These are phyloP conservation scores for Chionographis japonica DNA, from an alignment of 106 monocot species.

Conservation along the genomic window DNA sequence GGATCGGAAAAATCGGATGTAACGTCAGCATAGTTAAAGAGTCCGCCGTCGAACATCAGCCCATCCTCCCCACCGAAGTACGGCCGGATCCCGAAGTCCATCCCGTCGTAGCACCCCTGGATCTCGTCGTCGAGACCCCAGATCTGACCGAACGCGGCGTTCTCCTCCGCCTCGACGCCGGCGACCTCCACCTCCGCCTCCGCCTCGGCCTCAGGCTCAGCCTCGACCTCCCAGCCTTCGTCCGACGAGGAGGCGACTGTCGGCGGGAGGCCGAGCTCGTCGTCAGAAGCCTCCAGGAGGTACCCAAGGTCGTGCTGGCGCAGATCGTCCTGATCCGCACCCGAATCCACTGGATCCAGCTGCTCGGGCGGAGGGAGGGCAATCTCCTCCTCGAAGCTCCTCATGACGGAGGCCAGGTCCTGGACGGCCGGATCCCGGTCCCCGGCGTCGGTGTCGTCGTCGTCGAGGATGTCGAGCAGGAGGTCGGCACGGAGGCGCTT, in stretches of 20 bases:
- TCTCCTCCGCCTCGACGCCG: background rate
- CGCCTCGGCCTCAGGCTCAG: no score
- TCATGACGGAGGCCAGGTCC: conserved; percentile 9
- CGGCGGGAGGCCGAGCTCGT: conserved; percentile 57
- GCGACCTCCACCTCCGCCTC: no score
- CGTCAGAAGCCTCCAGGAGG: conserved; percentile 46
- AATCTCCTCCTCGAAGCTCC: conserved; percentile 15
- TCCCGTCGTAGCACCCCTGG: background rate
- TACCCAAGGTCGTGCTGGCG: conserved; percentile 23
- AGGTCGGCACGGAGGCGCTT: conserved; percentile 4
- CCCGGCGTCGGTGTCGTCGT: background rate
- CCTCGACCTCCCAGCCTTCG: background rate
- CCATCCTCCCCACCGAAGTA: background rate
- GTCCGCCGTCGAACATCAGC: background rate
- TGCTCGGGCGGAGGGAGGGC: background rate
- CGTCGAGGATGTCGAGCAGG: conserved; percentile 8
- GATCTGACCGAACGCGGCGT: background rate
- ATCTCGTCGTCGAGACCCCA: conserved; percentile 21
- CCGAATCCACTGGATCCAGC: no score
- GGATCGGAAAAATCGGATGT: conserved; percentile 22
- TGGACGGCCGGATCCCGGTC: background rate
- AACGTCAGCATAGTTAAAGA: conserved; percentile 2
- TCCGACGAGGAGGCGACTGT: background rate
- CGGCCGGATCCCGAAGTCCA: conserved; percentile 11
- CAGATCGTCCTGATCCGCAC: background rate